Conservation (phyloP, 2,329 filamentous ascomycete species). For the Paraphaeosphaeria sporulosa region DNA sequence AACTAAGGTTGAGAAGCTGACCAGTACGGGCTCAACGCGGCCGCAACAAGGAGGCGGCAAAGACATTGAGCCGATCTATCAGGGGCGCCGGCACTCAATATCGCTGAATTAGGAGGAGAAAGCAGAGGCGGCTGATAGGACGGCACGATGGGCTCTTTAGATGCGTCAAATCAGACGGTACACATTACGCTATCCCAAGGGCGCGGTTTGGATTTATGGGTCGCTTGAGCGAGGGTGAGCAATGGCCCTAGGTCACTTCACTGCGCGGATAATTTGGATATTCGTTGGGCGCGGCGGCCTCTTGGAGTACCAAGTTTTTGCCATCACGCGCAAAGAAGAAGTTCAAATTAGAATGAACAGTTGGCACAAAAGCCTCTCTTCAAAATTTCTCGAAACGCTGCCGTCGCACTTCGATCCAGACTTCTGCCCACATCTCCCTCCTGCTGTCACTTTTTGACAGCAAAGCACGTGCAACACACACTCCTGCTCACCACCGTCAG, state of each 20-base stretch:
- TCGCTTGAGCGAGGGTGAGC: neutral
- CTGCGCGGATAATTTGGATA: neutral
- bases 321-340: neutral
- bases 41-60: neutral
- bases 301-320: neutral
- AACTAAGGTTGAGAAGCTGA: too few species aligned
- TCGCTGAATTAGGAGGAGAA: neutral
- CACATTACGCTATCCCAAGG: neutral
- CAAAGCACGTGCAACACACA: too few species aligned
- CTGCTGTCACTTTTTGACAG: too few species aligned
- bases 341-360: neutral
- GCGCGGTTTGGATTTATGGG: neutral
- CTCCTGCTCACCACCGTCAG: too few species aligned
- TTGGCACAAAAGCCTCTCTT: neutral
- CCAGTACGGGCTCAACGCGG: too few species aligned
- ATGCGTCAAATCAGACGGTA: neutral
- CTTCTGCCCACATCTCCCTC: neutral
- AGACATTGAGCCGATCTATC: constrained; percentile 1
- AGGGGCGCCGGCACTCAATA: constrained; percentile 1
- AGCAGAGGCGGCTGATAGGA: neutral
- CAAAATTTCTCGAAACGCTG: neutral
- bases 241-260: neutral
- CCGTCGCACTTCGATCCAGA: neutral
- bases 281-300: neutral
- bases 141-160: neutral